Base-by-base conservation (phyloP, 169 alveolate genomes). In the Babesia gibsoni region DNA sequence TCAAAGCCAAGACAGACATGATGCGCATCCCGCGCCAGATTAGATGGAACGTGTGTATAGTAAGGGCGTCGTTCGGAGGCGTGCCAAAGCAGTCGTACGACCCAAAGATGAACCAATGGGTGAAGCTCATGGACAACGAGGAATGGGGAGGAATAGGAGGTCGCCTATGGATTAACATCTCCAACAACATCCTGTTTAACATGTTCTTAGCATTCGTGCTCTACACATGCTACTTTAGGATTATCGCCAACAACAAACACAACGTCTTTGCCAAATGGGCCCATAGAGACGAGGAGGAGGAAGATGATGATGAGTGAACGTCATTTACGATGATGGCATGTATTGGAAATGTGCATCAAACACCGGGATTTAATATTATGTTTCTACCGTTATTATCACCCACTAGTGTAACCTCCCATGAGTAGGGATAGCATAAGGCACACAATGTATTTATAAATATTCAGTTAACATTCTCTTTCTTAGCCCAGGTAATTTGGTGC, bases 101-200 rank as follows among this genome's bases (percentile, higher is more conserved):
- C 53, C 92, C 92, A 22, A 87, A 83, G 73, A 69, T 83, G 58
- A 87, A 87, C 82, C 89, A 83, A 63, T 73, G 84, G 74, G 73
- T 67, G 30, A 57, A 69, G 22, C 79, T 83, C 33, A 87, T 87
- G 92, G 92, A 87, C 52, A 87, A 87, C 66, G 92, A 87, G 67
- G 91, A 83, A 23, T 87, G 92, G 92, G 90, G 88, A 83, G 92
- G 92, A 8, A 59, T 80, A 18, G 92, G 89, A 14, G 89, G 92
- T 37, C 75, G 89, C 30, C 70, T 87, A 67, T 83, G 89, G 92
- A 27, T 83, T 54, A 78, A 83, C 33, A 70, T 83, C 22, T 75
- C 90, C 32, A 83, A 64, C 85, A 54, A 59, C 33, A 46, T 87
- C 39, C 42, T 83, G 54, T 83, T 87, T 65, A 78, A 82, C 83